Evolutionary conservation across 1,284 basidiomycete genomes (phyloP), one percentile per base, ranked within the genome.

Genomic region (Paramarasmius palmivorus): DNA sequence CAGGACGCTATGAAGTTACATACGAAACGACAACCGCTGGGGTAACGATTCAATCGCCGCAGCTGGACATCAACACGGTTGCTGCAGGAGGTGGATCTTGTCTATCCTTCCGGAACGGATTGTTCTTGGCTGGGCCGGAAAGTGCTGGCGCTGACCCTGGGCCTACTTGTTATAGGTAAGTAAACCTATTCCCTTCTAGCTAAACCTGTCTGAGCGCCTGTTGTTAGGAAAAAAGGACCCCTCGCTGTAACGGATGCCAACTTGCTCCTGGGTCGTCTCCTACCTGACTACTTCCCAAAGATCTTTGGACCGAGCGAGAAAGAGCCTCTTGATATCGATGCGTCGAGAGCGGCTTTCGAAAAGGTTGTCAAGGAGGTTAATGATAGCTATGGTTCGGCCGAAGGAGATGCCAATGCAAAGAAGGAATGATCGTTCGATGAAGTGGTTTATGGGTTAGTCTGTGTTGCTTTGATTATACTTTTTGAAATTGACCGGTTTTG

Each of bases 1-100:
- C 86, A 22, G 93, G 93, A 0, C 76, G 85, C 25, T 95, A 92
- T 65, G 93, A 96, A 68, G 80, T 88, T 22, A 90, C 94, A 0
- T 93, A 92, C 67, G 94, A 98, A 69, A 93, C 94, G 0, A 93
- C 90, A 0, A 93, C 94, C 0, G 94, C 94, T 0, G 93, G 93
- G 0, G 87, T 96, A 10, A 89, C 89, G 0, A 92, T 98, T 53
- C 90, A 94, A 64, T 88, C 86, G 10, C 92, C 93, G 0, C 93
- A 96, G 66, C 77, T 93, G 14, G 90, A 92, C 64, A 92, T 93
- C 71, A 93, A 93, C 70, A 93, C 92, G 7, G 88, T 92, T 36
- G 92, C 92, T 0, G 92, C 92, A 0, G 93, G 93, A 2, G 93
- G 93, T 39, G 93, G 93, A 1, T 92, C 90, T 0, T 88, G 90